Base-by-base conservation (phyloP, 345 rosid genomes). In the Linum lewisii region DNA sequence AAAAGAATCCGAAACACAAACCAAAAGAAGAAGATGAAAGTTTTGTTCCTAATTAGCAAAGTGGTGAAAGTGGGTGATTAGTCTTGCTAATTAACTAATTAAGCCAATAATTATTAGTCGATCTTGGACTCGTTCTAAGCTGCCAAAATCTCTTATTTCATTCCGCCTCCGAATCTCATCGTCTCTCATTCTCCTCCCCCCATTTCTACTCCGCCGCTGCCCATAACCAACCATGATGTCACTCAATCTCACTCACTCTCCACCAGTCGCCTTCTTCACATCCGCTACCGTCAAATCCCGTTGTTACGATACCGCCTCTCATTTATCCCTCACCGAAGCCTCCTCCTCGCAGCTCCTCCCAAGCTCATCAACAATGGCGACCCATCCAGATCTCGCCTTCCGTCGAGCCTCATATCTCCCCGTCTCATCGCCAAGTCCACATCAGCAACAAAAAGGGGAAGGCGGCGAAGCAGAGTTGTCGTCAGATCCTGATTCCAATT, bases 391-490 rank as follows among this genome's bases (percentile, higher is more conserved):
- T 52, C 69, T 49, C n/a, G n/a, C n/a, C n/a, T n/a, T n/a, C n/a
- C n/a, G n/a, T n/a, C n/a, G n/a, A 29, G 75, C 64, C 54, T 42
- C 75, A 26, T 76, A 70, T 57, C 6, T 67, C 51, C 57, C 80
- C 71, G 79, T 80, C 61, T 62, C 53, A n/a, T 78, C 47, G 32
- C 82, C 24, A 70, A 36, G 65, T 80, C 85, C 3, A 78, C 79
- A 0, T 66, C 69, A 24, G 55, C 82, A 15, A 69, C 56, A n/a
- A 47, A 59, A 88, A 13, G 84, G 71, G 32, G 61, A 84, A 38
- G 78, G n/a, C n/a, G n/a, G n/a, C n/a, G n/a, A 26, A 58, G 82
- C 86, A 2, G 86, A 72, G 54, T 74, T 66, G 34, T 86, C 73
- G 29, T 36, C 44, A n/a, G 24, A 20, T 7, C 65, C 24, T 4